These are phyloP conservation scores for Yarrowia sp. DNA, from an alignment of 805 yeast species.

Conservation along the genomic window DNA sequence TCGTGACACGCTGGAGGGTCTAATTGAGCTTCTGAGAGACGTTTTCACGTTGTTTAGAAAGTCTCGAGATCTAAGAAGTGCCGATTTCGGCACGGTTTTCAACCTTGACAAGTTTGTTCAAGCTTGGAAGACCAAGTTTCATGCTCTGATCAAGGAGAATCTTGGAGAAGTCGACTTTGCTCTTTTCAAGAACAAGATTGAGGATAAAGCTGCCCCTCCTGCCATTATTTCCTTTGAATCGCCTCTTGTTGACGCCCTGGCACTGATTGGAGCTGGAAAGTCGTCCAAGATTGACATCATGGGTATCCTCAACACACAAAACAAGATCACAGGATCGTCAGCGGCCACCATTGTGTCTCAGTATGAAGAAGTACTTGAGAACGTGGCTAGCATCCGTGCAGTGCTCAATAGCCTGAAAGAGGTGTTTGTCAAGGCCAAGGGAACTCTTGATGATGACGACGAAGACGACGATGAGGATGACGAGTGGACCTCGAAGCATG, in stretches of 20 bases:
- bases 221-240: constrained; percentile 26
- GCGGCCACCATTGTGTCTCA: constrained; percentile 14
- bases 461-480: constrained; percentile 24
- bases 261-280: constrained; percentile 15
- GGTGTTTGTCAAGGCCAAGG: constrained; percentile 12
- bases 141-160: background rate
- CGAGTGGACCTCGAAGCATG: constrained; percentile 18
- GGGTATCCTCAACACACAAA: constrained; percentile 5
- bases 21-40: constrained; percentile 10
- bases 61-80: constrained; percentile 4
- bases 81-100: constrained; percentile 10
- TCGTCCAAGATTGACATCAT: constrained; percentile 16
- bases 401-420: constrained; percentile 11
- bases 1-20: constrained; percentile 8
- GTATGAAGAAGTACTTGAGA: constrained; percentile 18
- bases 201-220: background rate
- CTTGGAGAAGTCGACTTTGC: constrained; percentile 9
- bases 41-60: constrained; percentile 9
- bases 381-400: constrained; percentile 11
- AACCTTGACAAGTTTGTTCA: constrained; percentile 13
- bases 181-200: constrained; percentile 7
- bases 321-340: constrained; percentile 19
- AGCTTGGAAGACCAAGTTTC: constrained; percentile 21
- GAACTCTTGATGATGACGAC: constrained; percentile 11
- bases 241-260: constrained; percentile 21